Evolutionary conservation across 306 rosid genomes (phyloP).

Genomic region (Purshia tridentata): DNA sequence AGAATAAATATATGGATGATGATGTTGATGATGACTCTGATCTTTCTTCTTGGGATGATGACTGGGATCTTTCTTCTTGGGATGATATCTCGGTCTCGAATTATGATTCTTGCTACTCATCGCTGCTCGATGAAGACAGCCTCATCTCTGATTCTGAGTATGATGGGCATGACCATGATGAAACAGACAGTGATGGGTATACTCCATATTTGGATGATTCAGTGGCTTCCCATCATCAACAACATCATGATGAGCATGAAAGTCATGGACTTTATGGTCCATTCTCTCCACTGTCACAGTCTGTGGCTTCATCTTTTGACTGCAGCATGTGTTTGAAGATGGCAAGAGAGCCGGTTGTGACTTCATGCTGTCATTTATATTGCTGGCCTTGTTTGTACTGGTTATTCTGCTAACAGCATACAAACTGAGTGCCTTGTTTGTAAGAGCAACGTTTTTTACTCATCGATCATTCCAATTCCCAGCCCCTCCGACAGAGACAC

Average conservation of each 20-base stretch:
- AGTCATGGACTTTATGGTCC: background rate
- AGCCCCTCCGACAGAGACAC: no score
- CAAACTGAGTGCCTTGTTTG: constrained; percentile 1
- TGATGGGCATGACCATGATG: no score
- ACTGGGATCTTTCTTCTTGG: background rate
- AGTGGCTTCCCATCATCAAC: no score
- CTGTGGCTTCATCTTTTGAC: background rate
- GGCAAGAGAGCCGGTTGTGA: constrained; percentile 16
- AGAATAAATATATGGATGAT: background rate
- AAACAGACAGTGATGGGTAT: no score
- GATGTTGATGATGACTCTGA: background rate
- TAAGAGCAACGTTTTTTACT: background rate
- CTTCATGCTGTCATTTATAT: constrained; percentile 9
- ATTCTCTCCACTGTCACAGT: background rate
- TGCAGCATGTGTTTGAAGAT: constrained; percentile 6
- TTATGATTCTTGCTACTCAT: no score
- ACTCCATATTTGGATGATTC: no score
- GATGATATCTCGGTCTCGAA: no score
- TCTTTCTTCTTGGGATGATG: background rate
- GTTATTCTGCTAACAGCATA: background rate
- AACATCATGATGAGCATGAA: background rate
- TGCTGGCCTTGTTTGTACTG: constrained; percentile 5
- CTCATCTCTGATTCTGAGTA: no score
- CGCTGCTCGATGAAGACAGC: no score
- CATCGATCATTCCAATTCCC: background rate